Conservation (phyloP, 495 filamentous ascomycete genomes). For the Penicillium pancosmium region DNA sequence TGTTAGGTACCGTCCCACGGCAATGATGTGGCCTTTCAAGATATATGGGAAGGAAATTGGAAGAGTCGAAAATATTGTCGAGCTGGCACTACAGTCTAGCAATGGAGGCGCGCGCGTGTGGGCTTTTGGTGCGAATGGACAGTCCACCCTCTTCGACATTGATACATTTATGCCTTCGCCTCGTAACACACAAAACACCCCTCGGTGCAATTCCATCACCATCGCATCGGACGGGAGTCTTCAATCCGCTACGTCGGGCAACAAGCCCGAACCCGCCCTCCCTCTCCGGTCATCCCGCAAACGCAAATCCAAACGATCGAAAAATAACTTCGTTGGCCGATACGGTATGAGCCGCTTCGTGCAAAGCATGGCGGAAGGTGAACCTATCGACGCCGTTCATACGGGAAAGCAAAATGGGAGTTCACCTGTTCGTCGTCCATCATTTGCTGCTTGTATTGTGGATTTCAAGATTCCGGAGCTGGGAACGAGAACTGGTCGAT, state of each 20-base stretch:
- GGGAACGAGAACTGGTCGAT: slow-evolving; percentile 25
- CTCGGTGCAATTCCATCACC: slow-evolving; percentile 26
- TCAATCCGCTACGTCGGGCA: slow-evolving; percentile 20
- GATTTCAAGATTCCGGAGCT: slow-evolving; percentile 45
- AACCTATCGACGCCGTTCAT: slow-evolving; percentile 12
- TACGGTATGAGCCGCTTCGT: slow-evolving; percentile 26
- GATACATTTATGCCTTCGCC: slow-evolving; percentile 34
- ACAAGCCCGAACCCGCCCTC: slow-evolving; percentile 12
- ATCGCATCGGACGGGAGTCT: slow-evolving; percentile 36
- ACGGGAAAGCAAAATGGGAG: slow-evolving; percentile 8
- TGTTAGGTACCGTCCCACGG: slow-evolving; percentile 36
- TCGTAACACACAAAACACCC: slow-evolving; percentile 14
- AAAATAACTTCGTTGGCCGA: slow-evolving; percentile 30
- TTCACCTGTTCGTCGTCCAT: slow-evolving; percentile 26
- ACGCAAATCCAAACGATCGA: slow-evolving; percentile 29
- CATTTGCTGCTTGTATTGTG: slow-evolving; percentile 46
- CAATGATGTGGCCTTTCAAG: slow-evolving; percentile 47
- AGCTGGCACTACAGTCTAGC: slow-evolving; percentile 39
- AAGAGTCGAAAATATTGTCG: slow-evolving; percentile 38
- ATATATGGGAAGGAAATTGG: slow-evolving; percentile 49
- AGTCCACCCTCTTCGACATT: slow-evolving; percentile 39
- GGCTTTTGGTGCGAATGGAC: slow-evolving; percentile 40
- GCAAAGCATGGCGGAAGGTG: slow-evolving; percentile 10
- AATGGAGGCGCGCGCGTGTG: slow-evolving; percentile 43
- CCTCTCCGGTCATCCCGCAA: slow-evolving; percentile 27